phyloP scores from a whole-genome alignment of 805 yeast genomes.

The Candida silvicultrix region DNA sequence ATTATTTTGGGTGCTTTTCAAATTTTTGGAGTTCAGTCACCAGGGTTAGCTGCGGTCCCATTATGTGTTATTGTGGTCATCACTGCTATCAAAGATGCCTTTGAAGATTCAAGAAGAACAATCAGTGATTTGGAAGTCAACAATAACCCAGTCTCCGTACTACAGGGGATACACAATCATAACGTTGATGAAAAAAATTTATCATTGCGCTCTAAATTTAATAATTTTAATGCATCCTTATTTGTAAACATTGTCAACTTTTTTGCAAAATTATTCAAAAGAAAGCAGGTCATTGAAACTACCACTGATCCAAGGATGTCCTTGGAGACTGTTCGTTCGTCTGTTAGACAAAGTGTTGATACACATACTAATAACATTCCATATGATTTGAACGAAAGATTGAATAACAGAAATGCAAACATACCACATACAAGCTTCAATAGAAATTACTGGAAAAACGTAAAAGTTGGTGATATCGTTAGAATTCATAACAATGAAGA shows the following conservation, averaged over 20 bases:
- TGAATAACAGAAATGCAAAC: constrained; percentile 47
- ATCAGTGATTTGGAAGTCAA: constrained; percentile 66
- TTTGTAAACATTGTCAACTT: constrained; percentile 18
- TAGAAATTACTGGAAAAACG: constrained; percentile 53
- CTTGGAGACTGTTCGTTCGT: constrained; percentile 12
- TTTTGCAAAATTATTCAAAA: constrained; percentile 12
- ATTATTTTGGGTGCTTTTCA: constrained; percentile 74
- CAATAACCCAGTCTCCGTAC: constrained; percentile 62
- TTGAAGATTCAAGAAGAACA: constrained; percentile 76
- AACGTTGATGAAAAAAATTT: constrained; percentile 57
- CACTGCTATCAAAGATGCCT: constrained; percentile 74
- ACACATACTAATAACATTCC: background rate
- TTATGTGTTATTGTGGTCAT: constrained; percentile 68
- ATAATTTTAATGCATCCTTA: constrained; percentile 38
- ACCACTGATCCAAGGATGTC: constrained; percentile 8
- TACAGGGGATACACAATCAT: constrained; percentile 45
- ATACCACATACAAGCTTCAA: constrained; percentile 34
- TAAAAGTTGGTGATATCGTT: constrained; percentile 67
- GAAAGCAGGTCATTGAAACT: constrained; percentile 6
- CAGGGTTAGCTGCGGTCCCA: constrained; percentile 72
- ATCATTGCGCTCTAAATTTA: constrained; percentile 59
- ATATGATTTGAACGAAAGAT: constrained; percentile 32
- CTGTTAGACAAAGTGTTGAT: constrained; percentile 3
- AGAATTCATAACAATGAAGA: constrained; percentile 70
- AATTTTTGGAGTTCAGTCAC: constrained; percentile 76